A percentile compares a stretch with the other conserved stretches of the same genome.
Evolutionary conservation across 2,329 filamentous ascomycete species (phyloP).

Genomic region (Trichoderma sp.): DNA sequence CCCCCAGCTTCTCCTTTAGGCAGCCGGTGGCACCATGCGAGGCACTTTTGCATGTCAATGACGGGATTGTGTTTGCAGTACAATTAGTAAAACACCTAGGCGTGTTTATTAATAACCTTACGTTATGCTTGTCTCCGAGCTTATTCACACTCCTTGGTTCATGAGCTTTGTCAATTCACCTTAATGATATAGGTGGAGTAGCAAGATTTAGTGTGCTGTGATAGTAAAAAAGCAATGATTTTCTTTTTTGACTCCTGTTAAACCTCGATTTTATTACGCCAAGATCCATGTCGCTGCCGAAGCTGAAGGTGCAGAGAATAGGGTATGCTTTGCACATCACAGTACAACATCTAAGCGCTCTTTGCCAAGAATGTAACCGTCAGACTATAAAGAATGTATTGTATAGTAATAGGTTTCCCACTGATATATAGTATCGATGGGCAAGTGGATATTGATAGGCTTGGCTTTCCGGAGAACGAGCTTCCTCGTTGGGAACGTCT

Average conservation of each 20-base stretch:
- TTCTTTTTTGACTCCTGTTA: neutral
- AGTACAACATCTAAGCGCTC: neutral
- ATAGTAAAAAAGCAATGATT: neutral
- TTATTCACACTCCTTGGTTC: neutral
- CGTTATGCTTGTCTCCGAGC: conserved; percentile 6
- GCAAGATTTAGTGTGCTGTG: too few relatives aligned
- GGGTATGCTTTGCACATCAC: neutral
- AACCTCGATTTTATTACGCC: too few relatives aligned
- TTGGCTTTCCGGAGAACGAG: neutral
- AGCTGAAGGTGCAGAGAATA: neutral
- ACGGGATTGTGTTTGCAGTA: neutral
- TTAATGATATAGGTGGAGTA: neutral
- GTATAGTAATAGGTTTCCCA: neutral
- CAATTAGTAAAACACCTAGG: neutral
- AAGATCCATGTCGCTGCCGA: neutral
- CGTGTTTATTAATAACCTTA: neutral
- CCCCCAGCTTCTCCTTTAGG: conserved; percentile 4
- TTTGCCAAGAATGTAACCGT: neutral
- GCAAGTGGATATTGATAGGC: neutral
- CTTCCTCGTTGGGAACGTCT: conserved; percentile 12
- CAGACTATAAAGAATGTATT: neutral
- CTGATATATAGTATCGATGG: neutral
- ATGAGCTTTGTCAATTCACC: neutral
- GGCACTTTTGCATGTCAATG: conserved; percentile 8
- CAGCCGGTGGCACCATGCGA: neutral